phyloP scores from a whole-genome alignment of 345 rosid species.

The Balakata baccata region DNA sequence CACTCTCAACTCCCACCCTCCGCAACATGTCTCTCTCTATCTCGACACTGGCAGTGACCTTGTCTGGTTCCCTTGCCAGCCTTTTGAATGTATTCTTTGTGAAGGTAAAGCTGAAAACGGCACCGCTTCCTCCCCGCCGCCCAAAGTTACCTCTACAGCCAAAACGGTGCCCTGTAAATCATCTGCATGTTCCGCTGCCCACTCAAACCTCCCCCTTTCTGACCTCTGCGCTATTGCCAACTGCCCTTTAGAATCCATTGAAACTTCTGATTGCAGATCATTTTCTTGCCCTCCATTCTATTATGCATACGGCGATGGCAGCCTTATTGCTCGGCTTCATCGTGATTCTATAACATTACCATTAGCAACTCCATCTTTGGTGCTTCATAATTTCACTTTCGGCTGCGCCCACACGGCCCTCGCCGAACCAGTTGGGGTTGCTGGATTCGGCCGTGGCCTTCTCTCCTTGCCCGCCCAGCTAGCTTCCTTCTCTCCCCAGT shows the following conservation, averaged over 20 bases:
- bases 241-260: slow-evolving; percentile 79
- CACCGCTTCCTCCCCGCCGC: slow-evolving; percentile 28
- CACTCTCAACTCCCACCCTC: slow-evolving; percentile 42
- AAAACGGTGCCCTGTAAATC: slow-evolving; percentile 55
- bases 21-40: slow-evolving; percentile 64
- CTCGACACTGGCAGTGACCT: slow-evolving; percentile 96
- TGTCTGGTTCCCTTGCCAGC: slow-evolving; percentile 94
- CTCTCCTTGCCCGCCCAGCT: slow-evolving; percentile 88
- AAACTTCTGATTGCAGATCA: slow-evolving; percentile 59
- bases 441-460: slow-evolving; percentile 86
- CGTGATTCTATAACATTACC: slow-evolving; percentile 57
- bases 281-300: slow-evolving; percentile 77
- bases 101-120: slow-evolving; percentile 48
- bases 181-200: slow-evolving; percentile 76
- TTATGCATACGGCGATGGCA: slow-evolving; percentile 95
- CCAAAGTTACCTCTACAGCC: slow-evolving; percentile 48
- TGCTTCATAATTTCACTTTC: slow-evolving; percentile 66
- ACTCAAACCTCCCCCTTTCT: slow-evolving; percentile 59
- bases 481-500: slow-evolving; percentile 50
- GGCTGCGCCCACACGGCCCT: slow-evolving; percentile 86
- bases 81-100: slow-evolving; percentile 86
- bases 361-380: slow-evolving; percentile 33
- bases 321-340: slow-evolving; percentile 61
- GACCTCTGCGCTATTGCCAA: slow-evolving; percentile 78
- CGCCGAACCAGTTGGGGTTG: slow-evolving; percentile 91